Base-by-base conservation (phyloP, 2,329 filamentous ascomycete genomes). In the Ampelomyces quisqualis region DNA sequence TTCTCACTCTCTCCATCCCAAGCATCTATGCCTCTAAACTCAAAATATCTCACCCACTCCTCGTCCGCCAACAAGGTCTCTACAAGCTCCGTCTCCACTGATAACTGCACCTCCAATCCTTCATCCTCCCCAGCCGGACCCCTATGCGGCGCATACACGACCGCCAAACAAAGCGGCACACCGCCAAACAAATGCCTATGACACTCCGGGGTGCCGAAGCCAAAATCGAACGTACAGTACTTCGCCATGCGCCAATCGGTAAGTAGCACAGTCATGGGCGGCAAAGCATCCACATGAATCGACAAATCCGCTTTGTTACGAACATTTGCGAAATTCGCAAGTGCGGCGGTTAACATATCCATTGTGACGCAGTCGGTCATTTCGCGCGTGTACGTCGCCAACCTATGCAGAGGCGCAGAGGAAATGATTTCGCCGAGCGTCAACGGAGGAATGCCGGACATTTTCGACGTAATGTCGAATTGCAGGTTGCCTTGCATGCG, bases 401-500 rank as follows among this genome's bases (percentile, higher is more conserved):
- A 14, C 8, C 20, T 20, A 3, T 21, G 24, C 11, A 39, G 20
- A 13, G 36, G 20, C 9, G 22, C 36, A 14, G 28, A 27, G 8
- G 15, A 23, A 3, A 27, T 28, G 11, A 39, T 39, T 3, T 38
- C 36, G 15, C 21, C 29, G 8, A 39, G 7, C 13, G 36, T 39
- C 7, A 32, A 17, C 10, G 15, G 11, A n/a, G 28, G 14, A 8
- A 32, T 4, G 7, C 18, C 6, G 8, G 27, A 38, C 8, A 23
- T 38, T 4, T 17, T 22, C 2, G 35, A 38, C 11, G 13, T 31
- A 8, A 38, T 24, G 27, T 38, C 35, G 19, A 38, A 21, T 18
- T 38, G 35, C 11, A 38, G 22, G 20, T 37, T 42, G 9, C 39
- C 33, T 28, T 42, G 39, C 20, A 36, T 18, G 3, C 23, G 26